Base-by-base conservation (phyloP, 140 eudicot genomes). In the Bidens hawaiensis region DNA sequence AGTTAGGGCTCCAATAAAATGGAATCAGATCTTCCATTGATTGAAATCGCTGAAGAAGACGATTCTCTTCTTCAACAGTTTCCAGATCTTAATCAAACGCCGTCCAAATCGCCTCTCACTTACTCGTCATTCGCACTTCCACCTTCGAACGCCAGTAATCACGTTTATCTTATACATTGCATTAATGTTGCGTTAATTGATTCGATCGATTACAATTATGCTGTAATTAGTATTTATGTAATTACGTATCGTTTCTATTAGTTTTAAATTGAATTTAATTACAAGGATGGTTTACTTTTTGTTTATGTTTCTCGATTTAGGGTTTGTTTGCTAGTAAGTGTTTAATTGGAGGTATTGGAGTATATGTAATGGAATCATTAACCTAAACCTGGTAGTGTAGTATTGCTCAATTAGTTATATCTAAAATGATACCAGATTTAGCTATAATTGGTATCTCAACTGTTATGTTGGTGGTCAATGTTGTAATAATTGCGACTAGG, bases 1-100 rank as follows among this genome's bases (percentile, higher is more conserved):
- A 62, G 28, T 71, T 71, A 71, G 76, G 76, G 70, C 64, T 62
- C 62, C 52, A 21, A 67, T 18, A n/a, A 18, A n/a, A 79, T 79
- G 84, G 81, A 79, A 3, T 30, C 78, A 14, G 81, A 79, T 75
- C 75, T 70, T 27, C 80, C 72, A 25, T 66, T 79, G 56, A 71
- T 75, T n/a, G 65, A 68, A 58, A 63, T 73, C 25, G 18, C 64
- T 45, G 73, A 72, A 56, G 74, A 65, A 70, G 84, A 79, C 18
- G 78, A 75, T 64, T 75, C 72, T 27, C 74, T 79, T 12, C 52
- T 79, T 3, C 65, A 36, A 53, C 71, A 47, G 10, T 41, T 25
- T 38, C 69, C 59, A 3, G 66, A 65, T 55, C 62, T 43, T 14
- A 28, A 26, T 26, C 70, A 70, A 34, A 68, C 50, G 9, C 30